These are phyloP conservation scores for Eimeria sp. DNA, from an alignment of 169 alveolate species.

Conservation along the genomic window DNA sequence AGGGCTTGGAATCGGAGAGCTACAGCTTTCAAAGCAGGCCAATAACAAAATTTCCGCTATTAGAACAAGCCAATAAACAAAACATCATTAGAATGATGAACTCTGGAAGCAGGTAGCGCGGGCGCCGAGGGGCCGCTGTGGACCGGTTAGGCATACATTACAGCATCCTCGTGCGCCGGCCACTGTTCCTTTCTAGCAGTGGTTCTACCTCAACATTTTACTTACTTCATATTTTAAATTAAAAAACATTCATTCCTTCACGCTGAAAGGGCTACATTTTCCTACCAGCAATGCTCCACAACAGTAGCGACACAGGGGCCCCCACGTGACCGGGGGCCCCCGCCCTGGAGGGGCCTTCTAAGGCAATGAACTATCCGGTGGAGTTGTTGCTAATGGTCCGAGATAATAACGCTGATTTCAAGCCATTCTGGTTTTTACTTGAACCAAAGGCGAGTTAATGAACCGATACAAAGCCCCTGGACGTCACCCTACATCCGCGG, in stretches of 20 bases:
- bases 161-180: background rate
- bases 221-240: background rate
- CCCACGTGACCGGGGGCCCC: slow-evolving; percentile 38
- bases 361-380: background rate
- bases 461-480: background rate
- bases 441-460: background rate
- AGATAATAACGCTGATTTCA: background rate
- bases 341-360: background rate
- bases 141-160: background rate
- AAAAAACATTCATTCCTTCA: background rate
- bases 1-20: background rate
- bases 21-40: background rate
- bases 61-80: background rate
- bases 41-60: background rate
- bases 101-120: background rate
- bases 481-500: background rate
- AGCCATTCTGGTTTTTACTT: background rate
- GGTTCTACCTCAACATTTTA: background rate
- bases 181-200: background rate
- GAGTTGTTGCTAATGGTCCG: background rate
- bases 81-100: background rate
- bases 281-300: background rate
- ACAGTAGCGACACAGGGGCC: background rate
- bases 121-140: slow-evolving; percentile 24
- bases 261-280: background rate